Evolutionary conservation across 352 stramenopile genomes (phyloP), one percentile per base, ranked within the genome.

Genomic region (Pythium pectinolyticum): DNA sequence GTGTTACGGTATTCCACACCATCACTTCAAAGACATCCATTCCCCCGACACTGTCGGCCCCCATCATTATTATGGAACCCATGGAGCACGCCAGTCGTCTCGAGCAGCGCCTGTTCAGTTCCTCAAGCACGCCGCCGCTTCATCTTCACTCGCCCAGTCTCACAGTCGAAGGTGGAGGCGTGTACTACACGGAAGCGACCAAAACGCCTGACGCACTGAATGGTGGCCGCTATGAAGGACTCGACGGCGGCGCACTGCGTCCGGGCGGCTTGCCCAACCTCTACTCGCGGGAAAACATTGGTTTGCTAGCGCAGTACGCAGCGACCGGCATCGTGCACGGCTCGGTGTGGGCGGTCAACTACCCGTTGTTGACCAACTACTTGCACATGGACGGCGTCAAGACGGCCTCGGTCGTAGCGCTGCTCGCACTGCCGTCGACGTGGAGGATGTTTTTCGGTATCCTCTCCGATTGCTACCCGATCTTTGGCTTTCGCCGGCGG

Each of bases 381-480:
- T 50, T 75, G 37, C 67, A 64, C 57, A 77, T 75, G 67, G 53
- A 54, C 20, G 68, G 65, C 14, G 65, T 73, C 53, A 45, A 53
- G 25, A 74, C 61, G 1, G 53, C 72, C 0, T 69, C 74, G 41
- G 64, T 49, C 15, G 63, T 62, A 25, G 68, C 51, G 14, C 40
- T 88, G 9, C 66, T 84, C 8, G 67, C 69, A 31, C 59, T 92
- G 12, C 77, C 77, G 39, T 90, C 69, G 66, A 79, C 66, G 1
- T 78, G 82, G 57, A 88, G 86, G 58, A 58, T 92, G 12, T 79
- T 93, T 43, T 86, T 90, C 67, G 88, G 89, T 41, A 86, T 94
- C 48, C 69, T 96, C 35, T 88, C 74, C 20, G 88, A 95, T 57
- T 96, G 85, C 67, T 84, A 92, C 61, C 89, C 86, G 28, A 90